Base-by-base conservation (phyloP, 106 monocot genomes). In the Vanilla planifolia region DNA sequence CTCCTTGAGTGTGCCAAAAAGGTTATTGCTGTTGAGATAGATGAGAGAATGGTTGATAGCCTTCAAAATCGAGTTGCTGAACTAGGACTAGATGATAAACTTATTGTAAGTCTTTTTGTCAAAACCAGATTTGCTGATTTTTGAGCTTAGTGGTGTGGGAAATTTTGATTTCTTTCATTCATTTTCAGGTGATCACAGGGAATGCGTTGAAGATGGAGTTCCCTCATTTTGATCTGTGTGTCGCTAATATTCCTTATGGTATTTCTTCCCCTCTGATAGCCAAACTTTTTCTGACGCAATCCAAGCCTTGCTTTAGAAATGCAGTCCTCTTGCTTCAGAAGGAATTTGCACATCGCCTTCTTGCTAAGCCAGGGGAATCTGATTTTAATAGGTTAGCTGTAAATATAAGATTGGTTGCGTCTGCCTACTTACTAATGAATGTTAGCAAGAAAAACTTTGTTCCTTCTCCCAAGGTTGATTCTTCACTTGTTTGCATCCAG, bases 231-330 rank as follows among this genome's bases (percentile, higher is more conserved):
- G 86, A 87, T 28, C 45, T 86, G 13, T 91, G 96, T 43, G 84
- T 96, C 0, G 78, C 96, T 14, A 90, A 96, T 77, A 96, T 96
- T 33, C 90, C 96, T 2, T 96, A 96, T 48, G 74, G 79, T 24
- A 96, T 96, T 50, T 91, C 96, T 16, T 96, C 96, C 45, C 90
- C 90, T 16, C 68, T 96, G 19, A 71, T 96, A 20, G 81, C 70
- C 0, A 96, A 87, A 64, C 75, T 96, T 21, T 72, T 95, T 41
- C 79, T 84, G 45, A 74, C 24, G 4, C n/a, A 55, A 24, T 23
- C 34, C 16, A 56, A 43, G 21, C 59, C 48, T 8, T 65, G 59
- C 60, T 98, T 91, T 48, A 71, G 84, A 14, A 82, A 76, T 6
- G 77, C 91, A 13, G 85, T 81, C 5, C 66, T 98, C 43, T 64